Evolutionary conservation across 1,284 basidiomycete genomes (phyloP), one percentile per base, ranked within the genome.

Genomic region (Boletus smithii): DNA sequence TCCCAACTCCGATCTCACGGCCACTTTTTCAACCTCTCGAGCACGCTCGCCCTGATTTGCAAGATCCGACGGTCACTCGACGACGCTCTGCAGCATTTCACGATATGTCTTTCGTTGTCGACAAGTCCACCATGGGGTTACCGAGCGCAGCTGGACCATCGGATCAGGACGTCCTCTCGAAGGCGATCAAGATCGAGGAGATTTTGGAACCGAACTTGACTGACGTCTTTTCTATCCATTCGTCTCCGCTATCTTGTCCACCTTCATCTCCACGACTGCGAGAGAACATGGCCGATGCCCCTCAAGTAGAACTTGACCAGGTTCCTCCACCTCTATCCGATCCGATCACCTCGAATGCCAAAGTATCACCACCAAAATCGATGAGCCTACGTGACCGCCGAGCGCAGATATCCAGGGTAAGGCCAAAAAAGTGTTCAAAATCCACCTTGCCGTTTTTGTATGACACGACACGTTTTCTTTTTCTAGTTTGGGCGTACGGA

Each of bases 371-470:
- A 14, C 49, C 44, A 10, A 58, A 50, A 36, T 48, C 61, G 18
- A 63, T 63, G 63, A 63, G 61, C 41, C 40, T 63, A 23, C 61
- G 61, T 13, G 61, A 64, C 31, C 61, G 61, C 4, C 59, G 61
- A 8, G 65, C 65, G 3, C 61, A 67, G 17, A 66, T 63, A 33
- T 54, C 49, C n/a, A 40, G 36, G 44, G 61, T 66, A 40, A 53
- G 65, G 59, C 24, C 3, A 14, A 30, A 9, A 31, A 7, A 1
- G n/a, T 8, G 7, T 35, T 32, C 18, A 4, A 29, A 18, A n/a
- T 18, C n/a, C 18, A 8, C 5, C 1, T 24, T 34, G 10, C 40
- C 27, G 7, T 30, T 33, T 34, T 31, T 13, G 32, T 46, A 35
- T 36, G 33, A 38, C 6, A 0, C 9, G n/a, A 30, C 16, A 41